Conservation (phyloP, 257 asterid species). For the Petrea volubilis region DNA sequence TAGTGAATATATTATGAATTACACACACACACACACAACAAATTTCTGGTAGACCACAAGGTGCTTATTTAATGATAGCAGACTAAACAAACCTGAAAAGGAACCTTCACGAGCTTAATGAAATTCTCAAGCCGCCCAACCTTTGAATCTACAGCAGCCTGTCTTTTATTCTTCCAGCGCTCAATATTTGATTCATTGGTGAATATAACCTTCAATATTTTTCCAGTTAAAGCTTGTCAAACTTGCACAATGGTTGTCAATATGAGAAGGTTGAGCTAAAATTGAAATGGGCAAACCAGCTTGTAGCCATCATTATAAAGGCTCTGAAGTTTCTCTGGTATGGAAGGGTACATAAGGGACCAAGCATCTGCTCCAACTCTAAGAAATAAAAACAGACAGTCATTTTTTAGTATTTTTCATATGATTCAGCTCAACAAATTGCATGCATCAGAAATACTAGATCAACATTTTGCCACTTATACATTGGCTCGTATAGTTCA, state of each 20-base stretch:
- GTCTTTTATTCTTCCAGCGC: conserved; percentile 96
- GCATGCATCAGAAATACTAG: neutral
- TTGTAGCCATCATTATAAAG: conserved; percentile 79
- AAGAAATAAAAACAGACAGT: conserved; percentile 23
- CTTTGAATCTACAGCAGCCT: conserved; percentile 92
- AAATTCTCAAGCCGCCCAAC: conserved; percentile 84
- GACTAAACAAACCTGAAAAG: conserved; percentile 74
- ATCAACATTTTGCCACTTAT: conserved; percentile 11
- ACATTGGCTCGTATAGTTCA: neutral
- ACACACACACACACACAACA: no score
- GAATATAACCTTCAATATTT: conserved; percentile 66
- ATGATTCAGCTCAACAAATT: conserved; percentile 14
- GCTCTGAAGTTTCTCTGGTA: conserved; percentile 86
- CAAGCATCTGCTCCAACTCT: conserved; percentile 95
- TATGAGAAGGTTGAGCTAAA: conserved; percentile 2
- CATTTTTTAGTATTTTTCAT: conserved; percentile 1
- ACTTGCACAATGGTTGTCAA: neutral
- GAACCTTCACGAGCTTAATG: conserved; percentile 76
- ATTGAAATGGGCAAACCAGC: conserved; percentile 64
- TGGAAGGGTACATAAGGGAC: conserved; percentile 94
- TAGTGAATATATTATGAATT: neutral
- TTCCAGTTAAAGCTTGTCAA: neutral
- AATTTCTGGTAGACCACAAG: conserved; percentile 3
- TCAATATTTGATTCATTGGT: conserved; percentile 94
- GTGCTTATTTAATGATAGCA: neutral